phyloP scores from a whole-genome alignment of 148 eudicot species.

The Pharnaceum exiguum region DNA sequence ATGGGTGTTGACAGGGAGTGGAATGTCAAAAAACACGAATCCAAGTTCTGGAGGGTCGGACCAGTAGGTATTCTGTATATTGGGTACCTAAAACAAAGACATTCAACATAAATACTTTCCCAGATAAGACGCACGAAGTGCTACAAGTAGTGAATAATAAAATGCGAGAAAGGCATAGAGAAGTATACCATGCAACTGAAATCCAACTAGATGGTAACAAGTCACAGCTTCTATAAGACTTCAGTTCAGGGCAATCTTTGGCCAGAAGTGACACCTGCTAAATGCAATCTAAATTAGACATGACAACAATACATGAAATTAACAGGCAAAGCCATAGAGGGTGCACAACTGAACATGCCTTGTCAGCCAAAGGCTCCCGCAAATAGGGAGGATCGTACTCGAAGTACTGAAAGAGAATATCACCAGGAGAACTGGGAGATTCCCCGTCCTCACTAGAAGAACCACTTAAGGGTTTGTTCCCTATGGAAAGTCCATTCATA shows the following conservation, averaged over 20 bases:
- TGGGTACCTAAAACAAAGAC: constrained; percentile 61
- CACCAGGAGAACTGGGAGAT: constrained; percentile 57
- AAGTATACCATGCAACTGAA: constrained; percentile 91
- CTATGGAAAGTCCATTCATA: constrained; percentile 36
- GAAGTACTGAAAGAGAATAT: constrained; percentile 54
- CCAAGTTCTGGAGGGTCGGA: constrained; percentile 86
- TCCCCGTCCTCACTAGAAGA: constrained; percentile 60
- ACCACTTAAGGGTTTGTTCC: constrained; percentile 34
- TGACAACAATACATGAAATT: neutral
- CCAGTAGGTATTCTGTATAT: constrained; percentile 93
- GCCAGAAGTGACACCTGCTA: constrained; percentile 69
- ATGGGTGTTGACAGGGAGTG: constrained; percentile 73
- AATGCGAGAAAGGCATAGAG: neutral
- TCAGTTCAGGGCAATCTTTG: constrained; percentile 53
- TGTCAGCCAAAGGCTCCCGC: constrained; percentile 89
- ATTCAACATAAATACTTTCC: neutral
- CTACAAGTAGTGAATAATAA: neutral
- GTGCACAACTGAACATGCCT: constrained; percentile 41
- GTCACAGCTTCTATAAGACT: constrained; percentile 73
- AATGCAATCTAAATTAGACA: neutral
- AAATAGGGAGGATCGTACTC: constrained; percentile 65
- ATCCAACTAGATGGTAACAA: constrained; percentile 80
- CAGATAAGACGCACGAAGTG: neutral
- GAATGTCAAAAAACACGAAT: constrained; percentile 90
- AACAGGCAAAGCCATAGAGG: neutral